Base-by-base conservation (phyloP, 1,284 basidiomycete genomes). In the Thecaphora thlaspeos region DNA sequence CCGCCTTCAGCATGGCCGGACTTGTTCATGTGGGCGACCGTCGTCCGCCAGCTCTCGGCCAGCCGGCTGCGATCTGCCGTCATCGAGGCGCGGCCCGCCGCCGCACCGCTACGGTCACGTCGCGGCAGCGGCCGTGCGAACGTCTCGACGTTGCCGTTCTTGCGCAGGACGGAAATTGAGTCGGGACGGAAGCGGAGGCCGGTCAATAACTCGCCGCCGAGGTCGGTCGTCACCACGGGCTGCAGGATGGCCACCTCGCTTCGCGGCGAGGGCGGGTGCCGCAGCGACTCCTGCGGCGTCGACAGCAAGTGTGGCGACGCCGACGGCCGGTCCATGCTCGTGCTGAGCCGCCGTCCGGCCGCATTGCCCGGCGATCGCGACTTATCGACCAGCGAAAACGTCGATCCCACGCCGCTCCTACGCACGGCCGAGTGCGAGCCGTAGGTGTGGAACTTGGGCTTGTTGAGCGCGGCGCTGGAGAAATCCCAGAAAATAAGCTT, bases 161-260 rank as follows among this genome's bases (percentile, higher is more conserved):
- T 67, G n/a, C 60, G 44, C 3, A 67, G 42, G 14, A 67, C 51
- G 24, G 43, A 18, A 2, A 67, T 51, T 21, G 50, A 48, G n/a
- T 59, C 55, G 5, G 60, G 53, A 0, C 43, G 53, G 43, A 68
- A 68, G 14, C 55, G 43, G 0, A 68, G 8, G 2, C 48, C 50
- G 3, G 41, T 47, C 0, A 61, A 57, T 10, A 63, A 57, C 21
- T 68, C 65, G 3, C 54, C 56, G 18, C 54, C 55, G 2, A 60
- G 46, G 9, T 60, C 48, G 12, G 59, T 49, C 10, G 61, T 55
- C 66, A 94, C 81, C 34, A 94, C 89, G 23, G 92, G 92, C 73
- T 95, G 92, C 3, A 95, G 85, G 24, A 90, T 84, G 4, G 91
- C 88, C 8, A 94, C 87, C 68, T 95, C 91, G 59, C 88, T 90